Evolutionary conservation across 306 rosid species (phyloP).

Genomic region (Adenanthera pavonina): DNA sequence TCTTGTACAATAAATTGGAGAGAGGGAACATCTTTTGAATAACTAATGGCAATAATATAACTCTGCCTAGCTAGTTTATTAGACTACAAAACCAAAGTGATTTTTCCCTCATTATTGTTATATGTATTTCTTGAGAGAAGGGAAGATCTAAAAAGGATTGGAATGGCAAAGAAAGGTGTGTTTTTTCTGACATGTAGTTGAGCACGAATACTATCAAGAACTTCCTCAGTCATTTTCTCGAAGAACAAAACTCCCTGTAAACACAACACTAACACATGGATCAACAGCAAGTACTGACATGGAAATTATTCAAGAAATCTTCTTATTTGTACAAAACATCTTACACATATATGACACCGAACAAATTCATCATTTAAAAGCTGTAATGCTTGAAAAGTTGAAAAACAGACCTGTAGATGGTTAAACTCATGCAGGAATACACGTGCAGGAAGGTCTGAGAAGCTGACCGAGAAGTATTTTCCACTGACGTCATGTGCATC

Average conservation of each 20-base stretch:
- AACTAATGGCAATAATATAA: background rate
- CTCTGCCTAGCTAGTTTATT: conserved; percentile 10
- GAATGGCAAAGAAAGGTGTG: conserved; percentile 25
- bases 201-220: conserved; percentile 60
- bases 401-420: conserved; percentile 75
- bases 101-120: background rate
- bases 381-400: background rate
- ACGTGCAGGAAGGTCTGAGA: conserved; percentile 87
- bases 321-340: conserved; percentile 10
- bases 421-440: conserved; percentile 96
- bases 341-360: background rate
- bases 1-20: background rate
- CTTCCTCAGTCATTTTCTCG: conserved; percentile 89
- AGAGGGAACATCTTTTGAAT: background rate
- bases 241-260: conserved; percentile 87
- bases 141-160: background rate
- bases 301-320: conserved; percentile 28
- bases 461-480: conserved; percentile 61
- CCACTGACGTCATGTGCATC: conserved; percentile 79
- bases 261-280: conserved; percentile 23
- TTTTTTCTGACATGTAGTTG: conserved; percentile 70
- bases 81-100: background rate
- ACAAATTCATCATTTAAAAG: background rate
- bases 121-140: conserved; percentile 20
- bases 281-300: conserved; percentile 11